Evolutionary conservation across 768 basidiomycete genomes (phyloP), one percentile per base, ranked within the genome.

Genomic region (Podaxis rugospora): DNA sequence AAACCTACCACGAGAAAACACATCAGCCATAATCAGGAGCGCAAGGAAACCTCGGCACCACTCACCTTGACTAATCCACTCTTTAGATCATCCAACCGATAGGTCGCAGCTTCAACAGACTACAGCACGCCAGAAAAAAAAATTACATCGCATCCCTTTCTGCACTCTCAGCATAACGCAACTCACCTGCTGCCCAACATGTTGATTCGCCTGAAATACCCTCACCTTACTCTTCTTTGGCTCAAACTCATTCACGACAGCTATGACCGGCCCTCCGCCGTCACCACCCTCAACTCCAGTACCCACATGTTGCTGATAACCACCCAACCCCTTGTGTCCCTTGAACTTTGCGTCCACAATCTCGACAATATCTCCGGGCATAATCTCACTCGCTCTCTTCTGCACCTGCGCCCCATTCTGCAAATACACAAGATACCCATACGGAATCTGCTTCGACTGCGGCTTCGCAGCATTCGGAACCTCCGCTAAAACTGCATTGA

Each of bases 51-150:
- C 10, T 21, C 14, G 2, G n/a, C 11, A 39, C 70, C 25, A 39
- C 70, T 61, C 62, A 93, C 92, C 83, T 92, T 89, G 46, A 93
- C 82, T 25, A 78, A 74, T 10, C 94, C 94, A 67, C 86, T 90
- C 77, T 95, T 95, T 67, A 95, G 70, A 77, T 95, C 94, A 44
- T 95, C 93, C 71, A 94, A 74, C 58, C 91, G 83, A 76, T 95
- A 96, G 67, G 89, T 94, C n/a, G 84, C 87, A 53, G 78, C 80
- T 68, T 93, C 92, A 32, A 93, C 87, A 64, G 78, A 79, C 76
- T 79, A 63, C 1, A 64, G 47, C 62, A 32, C 47, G 7, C 28
- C 7, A 5, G 5, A 16, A n/a, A 3, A 1, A 5, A 36, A 25
- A 28, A 10, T 62, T 21, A 21, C 9, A 46, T 23, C 23, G 50